Evolutionary conservation across 2,329 filamentous ascomycete species (phyloP).

Genomic region (Ramularia collo-cygni): DNA sequence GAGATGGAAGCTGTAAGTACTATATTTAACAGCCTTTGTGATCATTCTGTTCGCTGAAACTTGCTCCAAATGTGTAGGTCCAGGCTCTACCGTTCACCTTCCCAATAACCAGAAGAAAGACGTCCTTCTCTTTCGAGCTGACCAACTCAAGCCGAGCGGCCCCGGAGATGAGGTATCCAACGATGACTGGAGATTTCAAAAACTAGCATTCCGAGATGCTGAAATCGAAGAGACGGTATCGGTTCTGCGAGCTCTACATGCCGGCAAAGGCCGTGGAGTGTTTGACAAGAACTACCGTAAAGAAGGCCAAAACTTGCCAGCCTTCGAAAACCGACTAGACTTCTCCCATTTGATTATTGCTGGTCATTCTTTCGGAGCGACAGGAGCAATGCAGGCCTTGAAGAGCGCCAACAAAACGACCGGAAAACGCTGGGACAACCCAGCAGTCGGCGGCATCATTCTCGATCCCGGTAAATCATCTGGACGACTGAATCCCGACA

Average conservation of each 20-base stretch:
- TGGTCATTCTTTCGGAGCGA: conserved; percentile 62
- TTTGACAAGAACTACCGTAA: conserved; percentile 40
- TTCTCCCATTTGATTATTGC: conserved; percentile 49
- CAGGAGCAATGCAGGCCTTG: conserved; percentile 55
- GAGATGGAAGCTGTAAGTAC: conserved; percentile 34
- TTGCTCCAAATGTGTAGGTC: conserved; percentile 21
- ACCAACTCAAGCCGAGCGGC: conserved; percentile 28
- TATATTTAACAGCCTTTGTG: too few relatives aligned
- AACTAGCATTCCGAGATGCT: conserved; percentile 39
- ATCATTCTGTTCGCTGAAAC: too few relatives aligned
- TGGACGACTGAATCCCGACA: conserved; percentile 54
- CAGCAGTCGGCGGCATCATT: conserved; percentile 52
- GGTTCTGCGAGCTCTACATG: conserved; percentile 35
- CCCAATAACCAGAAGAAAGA: conserved; percentile 27
- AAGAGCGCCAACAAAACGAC: conserved; percentile 36
- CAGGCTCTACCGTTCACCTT: conserved; percentile 36
- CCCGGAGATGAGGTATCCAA: conserved; percentile 33
- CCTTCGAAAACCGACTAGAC: conserved; percentile 51
- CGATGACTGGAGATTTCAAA: conserved; percentile 9
- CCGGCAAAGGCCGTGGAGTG: conserved; percentile 30
- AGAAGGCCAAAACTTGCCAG: conserved; percentile 42
- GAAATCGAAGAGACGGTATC: conserved; percentile 41
- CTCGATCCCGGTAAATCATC: conserved; percentile 61
- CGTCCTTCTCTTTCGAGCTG: conserved; percentile 33
- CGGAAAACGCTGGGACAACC: conserved; percentile 32